These are phyloP conservation scores for Kodamaea restingae DNA, from an alignment of 805 yeast species.

Conservation along the genomic window DNA sequence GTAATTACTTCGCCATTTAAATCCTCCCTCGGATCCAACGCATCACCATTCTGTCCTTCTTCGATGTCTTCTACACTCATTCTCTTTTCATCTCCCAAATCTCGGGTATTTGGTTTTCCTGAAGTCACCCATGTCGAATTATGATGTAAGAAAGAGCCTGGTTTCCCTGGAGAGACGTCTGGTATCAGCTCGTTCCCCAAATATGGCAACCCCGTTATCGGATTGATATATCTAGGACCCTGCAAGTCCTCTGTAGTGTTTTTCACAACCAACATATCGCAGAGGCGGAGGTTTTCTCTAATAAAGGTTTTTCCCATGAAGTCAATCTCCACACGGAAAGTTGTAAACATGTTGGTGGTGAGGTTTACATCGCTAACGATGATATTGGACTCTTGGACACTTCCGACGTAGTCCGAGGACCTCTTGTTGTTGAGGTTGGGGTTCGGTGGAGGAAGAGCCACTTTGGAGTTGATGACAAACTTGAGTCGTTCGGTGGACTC, in stretches of 20 bases:
- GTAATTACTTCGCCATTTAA: too few relatives aligned
- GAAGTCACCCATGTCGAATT: too few relatives aligned
- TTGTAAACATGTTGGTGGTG: slow-evolving; percentile 45
- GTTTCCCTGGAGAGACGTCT: too few relatives aligned
- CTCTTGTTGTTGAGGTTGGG: background rate
- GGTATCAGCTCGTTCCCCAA: too few relatives aligned
- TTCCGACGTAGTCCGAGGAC: background rate
- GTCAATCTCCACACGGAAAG: slow-evolving; percentile 42
- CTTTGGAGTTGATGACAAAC: slow-evolving; percentile 34
- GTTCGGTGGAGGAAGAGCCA: slow-evolving; percentile 7
- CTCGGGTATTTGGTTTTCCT: too few relatives aligned
- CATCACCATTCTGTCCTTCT: too few relatives aligned
- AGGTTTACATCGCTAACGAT: slow-evolving; percentile 41
- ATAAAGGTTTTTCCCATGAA: slow-evolving; percentile 41
- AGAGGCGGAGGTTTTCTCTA: slow-evolving; percentile 40
- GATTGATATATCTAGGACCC: slow-evolving; percentile 25
- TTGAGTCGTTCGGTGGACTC: slow-evolving; percentile 24
- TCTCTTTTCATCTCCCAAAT: too few relatives aligned
- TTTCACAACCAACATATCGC: slow-evolving; percentile 39
- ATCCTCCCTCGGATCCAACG: too few relatives aligned
- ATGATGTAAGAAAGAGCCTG: too few relatives aligned
- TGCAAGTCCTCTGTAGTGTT: slow-evolving; percentile 23
- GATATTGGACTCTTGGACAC: slow-evolving; percentile 5
- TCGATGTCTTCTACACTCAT: too few relatives aligned
- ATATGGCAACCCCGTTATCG: slow-evolving; percentile 6